Percentiles rank a stretch among this genome's conserved stretches.
Evolutionary conservation across 2,329 filamentous ascomycete species (phyloP).

Genomic region (Mycosphaerelloides madeirae): DNA sequence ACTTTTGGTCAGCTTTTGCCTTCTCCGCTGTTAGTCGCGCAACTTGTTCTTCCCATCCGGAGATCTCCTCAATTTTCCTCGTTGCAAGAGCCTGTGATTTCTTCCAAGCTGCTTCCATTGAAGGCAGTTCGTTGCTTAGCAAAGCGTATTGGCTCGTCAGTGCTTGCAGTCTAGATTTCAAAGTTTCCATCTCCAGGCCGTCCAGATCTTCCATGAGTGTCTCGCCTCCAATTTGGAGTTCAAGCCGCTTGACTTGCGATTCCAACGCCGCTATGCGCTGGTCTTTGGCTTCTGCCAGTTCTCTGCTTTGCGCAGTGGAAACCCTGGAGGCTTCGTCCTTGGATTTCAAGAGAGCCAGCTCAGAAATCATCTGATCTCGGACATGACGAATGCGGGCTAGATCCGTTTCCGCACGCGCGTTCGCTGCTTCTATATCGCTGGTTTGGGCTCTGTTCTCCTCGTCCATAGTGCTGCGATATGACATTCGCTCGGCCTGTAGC

Average conservation of each 20-base stretch:
- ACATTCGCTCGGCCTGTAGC: slow-evolving; percentile 75
- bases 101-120: slow-evolving; percentile 86
- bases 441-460: slow-evolving; percentile 69
- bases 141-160: slow-evolving; percentile 76
- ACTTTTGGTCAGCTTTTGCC: slow-evolving; percentile 95
- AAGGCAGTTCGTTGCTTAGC: slow-evolving; percentile 80
- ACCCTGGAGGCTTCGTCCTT: slow-evolving; percentile 70
- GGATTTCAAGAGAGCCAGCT: slow-evolving; percentile 73
- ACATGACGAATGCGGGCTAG: slow-evolving; percentile 77
- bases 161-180: slow-evolving; percentile 68
- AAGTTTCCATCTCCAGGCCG: slow-evolving; percentile 61
- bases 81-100: slow-evolving; percentile 79
- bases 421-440: slow-evolving; percentile 73
- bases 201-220: slow-evolving; percentile 45
- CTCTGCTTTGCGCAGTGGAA: slow-evolving; percentile 69
- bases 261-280: slow-evolving; percentile 78
- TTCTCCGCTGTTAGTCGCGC: slow-evolving; percentile 76
- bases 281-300: slow-evolving; percentile 73
- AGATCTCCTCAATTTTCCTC: slow-evolving; percentile 78
- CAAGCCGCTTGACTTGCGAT: slow-evolving; percentile 70
- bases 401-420: slow-evolving; percentile 77
- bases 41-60: slow-evolving; percentile 71
- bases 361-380: slow-evolving; percentile 79
- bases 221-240: slow-evolving; percentile 50
- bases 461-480: slow-evolving; percentile 75